Conservation (phyloP, 2,329 filamentous ascomycete species). For the Leptodontidium sp. region DNA sequence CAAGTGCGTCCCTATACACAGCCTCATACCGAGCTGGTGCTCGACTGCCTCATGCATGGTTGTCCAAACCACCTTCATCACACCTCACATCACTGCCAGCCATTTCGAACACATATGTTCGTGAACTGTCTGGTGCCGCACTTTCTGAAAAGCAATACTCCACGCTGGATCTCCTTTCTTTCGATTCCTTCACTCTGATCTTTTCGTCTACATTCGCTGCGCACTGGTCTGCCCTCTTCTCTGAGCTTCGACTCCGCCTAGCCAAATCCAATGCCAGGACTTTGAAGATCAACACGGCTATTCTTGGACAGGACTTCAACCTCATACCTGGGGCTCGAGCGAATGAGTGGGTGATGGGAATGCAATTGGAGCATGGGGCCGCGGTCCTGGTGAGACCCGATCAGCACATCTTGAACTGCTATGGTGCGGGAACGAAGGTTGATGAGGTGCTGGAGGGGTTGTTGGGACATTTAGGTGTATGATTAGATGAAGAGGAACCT, state of each 20-base stretch:
- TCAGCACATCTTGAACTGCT: conserved; percentile 48
- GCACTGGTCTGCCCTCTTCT: conserved; percentile 28
- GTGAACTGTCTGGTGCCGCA: conserved; percentile 44
- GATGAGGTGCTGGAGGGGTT: conserved; percentile 13
- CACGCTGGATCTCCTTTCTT: conserved; percentile 49
- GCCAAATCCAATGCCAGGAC: conserved; percentile 11
- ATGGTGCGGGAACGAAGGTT: not conserved
- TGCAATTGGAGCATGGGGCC: conserved; percentile 38
- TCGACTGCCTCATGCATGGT: conserved; percentile 53
- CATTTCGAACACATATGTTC: conserved; percentile 49
- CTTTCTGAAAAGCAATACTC: conserved; percentile 45
- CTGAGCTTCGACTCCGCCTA: conserved; percentile 2
- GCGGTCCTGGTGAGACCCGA: conserved; percentile 50
- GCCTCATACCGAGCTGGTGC: conserved; percentile 51
- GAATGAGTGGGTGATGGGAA: conserved; percentile 39
- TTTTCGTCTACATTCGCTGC: conserved; percentile 20
- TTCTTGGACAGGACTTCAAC: conserved; percentile 41
- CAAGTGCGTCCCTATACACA: conserved; percentile 49
- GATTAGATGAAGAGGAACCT: not conserved
- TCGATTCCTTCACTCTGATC: conserved; percentile 47
- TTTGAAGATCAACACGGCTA: conserved; percentile 27
- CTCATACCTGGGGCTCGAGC: conserved; percentile 33
- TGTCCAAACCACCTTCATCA: conserved; percentile 31
- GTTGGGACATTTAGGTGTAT: not conserved
- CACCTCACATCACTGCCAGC: conserved; percentile 29